Percentiles rank a stretch among this genome's conserved stretches.
Conservation (phyloP, 495 filamentous ascomycete species). For the Cenococcum geophilum region DNA sequence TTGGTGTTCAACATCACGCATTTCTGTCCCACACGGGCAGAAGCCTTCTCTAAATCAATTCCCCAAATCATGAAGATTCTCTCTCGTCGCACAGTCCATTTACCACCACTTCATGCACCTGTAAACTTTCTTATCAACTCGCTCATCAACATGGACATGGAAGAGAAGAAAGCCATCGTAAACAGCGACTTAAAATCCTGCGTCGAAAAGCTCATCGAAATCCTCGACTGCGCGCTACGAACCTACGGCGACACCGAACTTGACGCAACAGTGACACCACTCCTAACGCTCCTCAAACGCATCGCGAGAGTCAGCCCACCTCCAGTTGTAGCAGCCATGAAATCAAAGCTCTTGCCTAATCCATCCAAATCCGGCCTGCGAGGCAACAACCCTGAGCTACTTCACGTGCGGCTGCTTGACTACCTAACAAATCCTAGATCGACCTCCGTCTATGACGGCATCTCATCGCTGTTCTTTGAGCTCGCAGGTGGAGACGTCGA, state of each 20-base stretch:
- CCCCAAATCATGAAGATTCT: conserved; percentile 5
- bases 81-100: background rate
- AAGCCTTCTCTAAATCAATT: conserved; percentile 7
- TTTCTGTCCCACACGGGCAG: background rate
- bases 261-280: conserved; percentile 6
- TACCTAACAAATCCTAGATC: background rate
- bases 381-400: background rate
- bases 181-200: background rate
- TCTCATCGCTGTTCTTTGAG: conserved; percentile 10
- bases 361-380: background rate
- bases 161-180: conserved; percentile 2
- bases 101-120: conserved; percentile 5
- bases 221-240: conserved; percentile 7
- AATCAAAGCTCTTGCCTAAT: conserved; percentile 1
- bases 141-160: conserved; percentile 4
- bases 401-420: conserved; percentile 6
- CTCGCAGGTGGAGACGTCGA: background rate
- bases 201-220: conserved; percentile 2
- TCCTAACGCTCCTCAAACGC: conserved; percentile 10
- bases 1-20: conserved; percentile 12
- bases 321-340: background rate
- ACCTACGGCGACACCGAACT: background rate
- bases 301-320: background rate
- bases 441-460: background rate
- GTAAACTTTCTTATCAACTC: conserved; percentile 9